These are phyloP conservation scores for Rubus idaeus DNA, from an alignment of 306 rosid genomes.

Conservation along the genomic window DNA sequence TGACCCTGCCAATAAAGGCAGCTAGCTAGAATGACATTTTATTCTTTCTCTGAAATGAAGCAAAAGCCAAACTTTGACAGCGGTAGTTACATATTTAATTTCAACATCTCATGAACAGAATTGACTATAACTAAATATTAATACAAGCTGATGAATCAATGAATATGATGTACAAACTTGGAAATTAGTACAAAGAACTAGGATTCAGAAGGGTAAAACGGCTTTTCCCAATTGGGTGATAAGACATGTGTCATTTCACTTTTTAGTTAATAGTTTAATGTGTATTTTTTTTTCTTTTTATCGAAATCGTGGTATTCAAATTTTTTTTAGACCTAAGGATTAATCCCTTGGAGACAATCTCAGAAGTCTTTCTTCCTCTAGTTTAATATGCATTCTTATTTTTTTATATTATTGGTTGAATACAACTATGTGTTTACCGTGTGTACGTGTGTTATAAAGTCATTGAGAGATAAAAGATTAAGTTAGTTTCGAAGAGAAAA, in stretches of 20 bases:
- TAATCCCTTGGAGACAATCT: too few species aligned
- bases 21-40: background rate
- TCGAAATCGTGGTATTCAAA: too few species aligned
- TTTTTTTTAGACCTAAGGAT: too few species aligned
- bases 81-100: conserved; percentile 2
- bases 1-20: background rate
- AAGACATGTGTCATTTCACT: background rate
- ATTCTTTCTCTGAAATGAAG: conserved; percentile 19
- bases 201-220: background rate
- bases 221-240: background rate
- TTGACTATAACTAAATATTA: background rate
- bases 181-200: background rate
- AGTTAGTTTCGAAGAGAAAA: background rate
- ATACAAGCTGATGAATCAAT: background rate
- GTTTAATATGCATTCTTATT: background rate
- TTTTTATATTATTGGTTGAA: too few species aligned
- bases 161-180: conserved; percentile 1
- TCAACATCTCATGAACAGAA: conserved; percentile 6
- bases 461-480: background rate
- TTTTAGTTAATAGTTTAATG: background rate
- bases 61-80: conserved; percentile 6
- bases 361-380: background rate
- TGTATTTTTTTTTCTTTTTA: too few species aligned
- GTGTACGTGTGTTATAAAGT: background rate
- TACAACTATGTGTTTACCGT: background rate